phyloP scores from a whole-genome alignment of 441 rosid genomes.

The Pelargonium cotyledonis region DNA sequence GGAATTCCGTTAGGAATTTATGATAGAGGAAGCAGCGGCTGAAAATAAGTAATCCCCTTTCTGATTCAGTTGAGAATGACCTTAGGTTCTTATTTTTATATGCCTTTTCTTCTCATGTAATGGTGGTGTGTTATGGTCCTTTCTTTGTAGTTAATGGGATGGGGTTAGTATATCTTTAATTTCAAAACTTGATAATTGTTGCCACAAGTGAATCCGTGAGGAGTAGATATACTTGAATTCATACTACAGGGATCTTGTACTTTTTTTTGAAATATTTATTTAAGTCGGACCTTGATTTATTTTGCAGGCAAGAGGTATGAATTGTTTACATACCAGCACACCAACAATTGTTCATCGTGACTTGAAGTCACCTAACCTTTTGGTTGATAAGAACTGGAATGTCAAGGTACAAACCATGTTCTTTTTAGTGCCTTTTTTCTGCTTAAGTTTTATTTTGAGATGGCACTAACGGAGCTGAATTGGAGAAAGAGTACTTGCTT shows the following conservation, averaged over 20 bases:
- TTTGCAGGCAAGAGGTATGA: slow-evolving; percentile 93
- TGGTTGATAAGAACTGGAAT: slow-evolving; percentile 97
- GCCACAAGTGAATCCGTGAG: neutral
- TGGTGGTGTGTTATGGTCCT: neutral
- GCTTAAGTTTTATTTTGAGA: neutral
- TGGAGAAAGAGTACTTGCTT: neutral
- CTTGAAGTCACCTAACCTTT: slow-evolving; percentile 93
- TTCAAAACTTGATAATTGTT: neutral
- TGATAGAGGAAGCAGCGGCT: neutral
- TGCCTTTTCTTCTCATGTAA: neutral
- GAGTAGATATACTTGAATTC: neutral
- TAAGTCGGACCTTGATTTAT: slow-evolving; percentile 7
- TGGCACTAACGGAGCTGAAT: neutral
- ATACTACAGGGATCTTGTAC: neutral
- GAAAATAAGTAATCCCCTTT: neutral
- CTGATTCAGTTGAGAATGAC: neutral
- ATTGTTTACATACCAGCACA: slow-evolving; percentile 79
- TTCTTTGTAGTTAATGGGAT: no score
- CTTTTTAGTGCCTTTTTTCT: neutral
- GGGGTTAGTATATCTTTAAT: no score
- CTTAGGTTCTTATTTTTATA: neutral
- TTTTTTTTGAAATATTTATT: neutral
- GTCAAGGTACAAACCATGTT: slow-evolving; percentile 52
- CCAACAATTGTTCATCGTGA: slow-evolving; percentile 98
- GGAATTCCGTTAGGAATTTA: neutral